phyloP scores from a whole-genome alignment of 2,329 filamentous ascomycete genomes.

The Diaporthe caulivora region DNA sequence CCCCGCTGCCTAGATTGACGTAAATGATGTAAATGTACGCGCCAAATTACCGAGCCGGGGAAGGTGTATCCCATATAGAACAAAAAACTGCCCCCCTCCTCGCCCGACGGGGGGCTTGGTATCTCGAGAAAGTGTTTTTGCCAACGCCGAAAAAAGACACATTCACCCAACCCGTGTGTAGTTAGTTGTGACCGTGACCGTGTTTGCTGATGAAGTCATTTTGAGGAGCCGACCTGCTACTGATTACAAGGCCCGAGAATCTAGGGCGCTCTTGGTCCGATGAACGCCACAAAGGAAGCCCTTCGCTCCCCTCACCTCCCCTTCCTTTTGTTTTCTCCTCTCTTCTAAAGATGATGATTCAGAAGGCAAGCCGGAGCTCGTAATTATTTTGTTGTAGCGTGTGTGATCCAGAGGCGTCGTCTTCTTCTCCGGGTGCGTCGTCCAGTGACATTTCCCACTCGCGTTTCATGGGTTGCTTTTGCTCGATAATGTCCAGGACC shows the following conservation, averaged over 20 bases:
- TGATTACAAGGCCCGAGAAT: conserved; percentile 32
- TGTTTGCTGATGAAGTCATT: conserved; percentile 16
- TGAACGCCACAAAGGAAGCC: conserved; percentile 2
- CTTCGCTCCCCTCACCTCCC: not conserved
- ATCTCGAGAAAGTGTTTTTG: conserved; percentile 43
- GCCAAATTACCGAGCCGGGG: conserved; percentile 32
- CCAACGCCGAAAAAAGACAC: conserved; percentile 42
- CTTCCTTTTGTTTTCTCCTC: not conserved
- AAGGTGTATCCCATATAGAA: conserved; percentile 16
- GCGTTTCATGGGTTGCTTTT: conserved; percentile 59
- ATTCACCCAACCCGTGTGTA: conserved; percentile 34
- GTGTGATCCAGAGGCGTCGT: conserved; percentile 49
- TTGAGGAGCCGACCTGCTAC: conserved; percentile 5
- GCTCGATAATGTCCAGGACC: conserved; percentile 74
- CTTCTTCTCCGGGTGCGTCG: conserved; percentile 49
- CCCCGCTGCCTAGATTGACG: not conserved
- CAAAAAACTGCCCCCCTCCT: conserved; percentile 33
- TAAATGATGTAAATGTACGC: conserved; percentile 15
- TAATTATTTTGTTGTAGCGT: conserved; percentile 50
- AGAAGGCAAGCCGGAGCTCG: conserved; percentile 63
- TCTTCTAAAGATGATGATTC: conserved; percentile 41
- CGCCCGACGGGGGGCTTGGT: conserved; percentile 44
- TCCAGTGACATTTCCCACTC: conserved; percentile 75
- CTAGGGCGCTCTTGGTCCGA: conserved; percentile 22
- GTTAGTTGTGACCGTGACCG: conserved; percentile 34